Evolutionary conservation across 441 rosid genomes (phyloP).

Genomic region (Rhodomyrtus psidioides): DNA sequence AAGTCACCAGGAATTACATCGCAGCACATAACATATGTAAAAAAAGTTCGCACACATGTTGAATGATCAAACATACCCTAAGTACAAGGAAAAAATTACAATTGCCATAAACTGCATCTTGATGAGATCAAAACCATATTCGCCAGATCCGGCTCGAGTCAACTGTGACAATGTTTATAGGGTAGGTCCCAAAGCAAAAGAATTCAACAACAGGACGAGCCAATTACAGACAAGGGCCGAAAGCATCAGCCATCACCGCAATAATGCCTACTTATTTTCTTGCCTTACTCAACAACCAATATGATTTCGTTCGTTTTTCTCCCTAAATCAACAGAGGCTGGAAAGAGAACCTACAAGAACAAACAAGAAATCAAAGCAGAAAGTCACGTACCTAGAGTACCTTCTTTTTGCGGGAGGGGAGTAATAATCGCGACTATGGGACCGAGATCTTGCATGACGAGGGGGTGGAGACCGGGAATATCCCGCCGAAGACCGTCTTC

Average conservation of each 20-base stretch:
- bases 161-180: not conserved
- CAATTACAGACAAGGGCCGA: not conserved
- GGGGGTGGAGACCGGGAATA: conserved; percentile 70
- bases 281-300: not conserved
- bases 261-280: not conserved
- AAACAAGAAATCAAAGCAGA: not conserved
- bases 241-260: not conserved
- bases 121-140: not conserved
- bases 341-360: not conserved
- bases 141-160: not conserved
- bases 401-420: conserved; percentile 60
- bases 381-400: conserved; percentile 42
- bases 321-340: not conserved
- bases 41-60: not conserved
- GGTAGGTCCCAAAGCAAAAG: not conserved
- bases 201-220: not conserved
- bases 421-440: conserved; percentile 54
- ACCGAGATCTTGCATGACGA: conserved; percentile 58
- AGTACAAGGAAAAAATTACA: not conserved
- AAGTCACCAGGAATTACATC: not conserved
- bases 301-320: not conserved
- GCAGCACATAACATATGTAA: not conserved
- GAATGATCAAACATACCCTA: not conserved
- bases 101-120: not conserved
- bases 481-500: conserved; percentile 62